Evolutionary conservation across 345 rosid species (phyloP).

Genomic region (Psidium friedrichsthalianum): DNA sequence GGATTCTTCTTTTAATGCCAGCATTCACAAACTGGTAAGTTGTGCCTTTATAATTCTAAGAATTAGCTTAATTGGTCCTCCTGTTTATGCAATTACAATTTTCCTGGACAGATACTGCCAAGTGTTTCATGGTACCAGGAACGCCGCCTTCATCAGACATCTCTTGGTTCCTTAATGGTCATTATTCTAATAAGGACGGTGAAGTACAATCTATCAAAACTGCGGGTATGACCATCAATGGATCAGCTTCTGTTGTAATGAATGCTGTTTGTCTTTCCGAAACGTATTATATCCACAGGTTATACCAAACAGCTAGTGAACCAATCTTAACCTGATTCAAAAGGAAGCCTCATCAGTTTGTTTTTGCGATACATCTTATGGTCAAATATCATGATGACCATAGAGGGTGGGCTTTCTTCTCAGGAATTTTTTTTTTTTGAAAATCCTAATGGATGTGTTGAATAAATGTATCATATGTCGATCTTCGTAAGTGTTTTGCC

Average conservation of each 20-base stretch:
- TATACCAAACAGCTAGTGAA: not conserved
- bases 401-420: not conserved
- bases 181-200: constrained; percentile 91
- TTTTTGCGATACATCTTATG: not conserved
- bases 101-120: constrained; percentile 52
- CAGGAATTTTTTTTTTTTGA: not conserved
- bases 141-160: constrained; percentile 87
- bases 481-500: not conserved
- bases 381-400: not conserved
- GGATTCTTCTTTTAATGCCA: constrained; percentile 88
- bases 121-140: constrained; percentile 97
- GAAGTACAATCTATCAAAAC: constrained; percentile 87
- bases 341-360: not conserved
- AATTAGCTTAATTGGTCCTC: not conserved
- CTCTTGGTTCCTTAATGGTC: constrained; percentile 93
- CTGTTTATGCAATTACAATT: constrained; percentile 2
- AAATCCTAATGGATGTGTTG: not conserved
- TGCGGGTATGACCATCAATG: constrained; percentile 61
- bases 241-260: not conserved
- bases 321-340: not conserved
- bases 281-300: not conserved
- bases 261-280: not conserved
- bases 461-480: not conserved
- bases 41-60: not conserved
- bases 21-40: constrained; percentile 87